Conservation (phyloP, 2,329 filamentous ascomycete genomes). For the Fusarium sp. region DNA sequence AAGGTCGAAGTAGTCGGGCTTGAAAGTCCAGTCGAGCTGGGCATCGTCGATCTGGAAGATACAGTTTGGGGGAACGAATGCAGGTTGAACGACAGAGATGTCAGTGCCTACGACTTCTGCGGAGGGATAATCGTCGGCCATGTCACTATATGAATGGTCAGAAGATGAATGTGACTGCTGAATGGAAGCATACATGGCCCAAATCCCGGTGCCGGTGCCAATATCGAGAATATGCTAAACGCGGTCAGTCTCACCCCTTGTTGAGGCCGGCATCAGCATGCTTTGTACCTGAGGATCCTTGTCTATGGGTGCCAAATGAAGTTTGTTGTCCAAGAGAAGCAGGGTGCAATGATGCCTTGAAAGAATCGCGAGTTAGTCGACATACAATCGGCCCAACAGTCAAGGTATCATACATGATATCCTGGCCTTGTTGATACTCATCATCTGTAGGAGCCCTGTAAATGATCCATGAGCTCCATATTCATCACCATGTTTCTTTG, state of each 20-base stretch:
- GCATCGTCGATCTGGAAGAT: conserved; percentile 52
- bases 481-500: too few species aligned
- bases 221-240: conserved; percentile 56
- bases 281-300: conserved; percentile 17
- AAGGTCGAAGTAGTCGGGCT: conserved; percentile 62
- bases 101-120: conserved; percentile 51
- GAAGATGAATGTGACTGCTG: not conserved
- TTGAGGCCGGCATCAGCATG: rapidly evolving
- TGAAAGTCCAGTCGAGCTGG: conserved; percentile 57
- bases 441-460: conserved; percentile 35
- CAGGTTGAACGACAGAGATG: conserved; percentile 50
- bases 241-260: not conserved
- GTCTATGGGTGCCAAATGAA: conserved; percentile 49
- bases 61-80: conserved; percentile 47
- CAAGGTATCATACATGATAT: conserved; percentile 16
- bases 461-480: too few species aligned
- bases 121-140: conserved; percentile 47
- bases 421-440: conserved; percentile 23
- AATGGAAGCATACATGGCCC: conserved; percentile 52
- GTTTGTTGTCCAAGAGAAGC: too few species aligned
- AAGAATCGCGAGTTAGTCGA: not conserved
- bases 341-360: too few species aligned
- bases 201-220: conserved; percentile 69
- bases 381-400: not conserved
- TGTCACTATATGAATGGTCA: conserved; percentile 29